phyloP scores from a whole-genome alignment of 1,284 basidiomycete genomes.

The Schizophyllum commune region DNA sequence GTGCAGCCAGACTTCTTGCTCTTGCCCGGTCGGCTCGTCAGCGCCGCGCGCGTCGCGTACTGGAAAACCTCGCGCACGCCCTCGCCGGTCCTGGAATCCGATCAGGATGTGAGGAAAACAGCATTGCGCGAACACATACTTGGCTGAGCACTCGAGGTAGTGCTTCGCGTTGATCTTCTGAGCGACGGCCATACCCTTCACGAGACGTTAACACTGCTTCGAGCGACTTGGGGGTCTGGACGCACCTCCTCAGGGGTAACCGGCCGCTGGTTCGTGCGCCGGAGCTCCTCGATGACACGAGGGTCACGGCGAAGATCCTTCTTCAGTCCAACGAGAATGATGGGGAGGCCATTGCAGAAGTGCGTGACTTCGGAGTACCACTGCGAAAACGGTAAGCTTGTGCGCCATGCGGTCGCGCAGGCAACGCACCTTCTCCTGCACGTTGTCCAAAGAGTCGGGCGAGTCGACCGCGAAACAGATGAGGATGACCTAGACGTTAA shows the following conservation, averaged over 20 bases:
- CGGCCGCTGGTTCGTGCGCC: slow-evolving; percentile 76
- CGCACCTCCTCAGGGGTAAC: slow-evolving; percentile 69
- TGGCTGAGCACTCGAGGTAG: slow-evolving; percentile 89
- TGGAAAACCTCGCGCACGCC: slow-evolving; percentile 93
- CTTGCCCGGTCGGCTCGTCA: slow-evolving; percentile 43
- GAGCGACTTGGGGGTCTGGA: slow-evolving; percentile 8
- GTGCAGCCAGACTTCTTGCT: slow-evolving; percentile 28
- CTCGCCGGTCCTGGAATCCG: slow-evolving; percentile 48
- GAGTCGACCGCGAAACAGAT: slow-evolving; percentile 93
- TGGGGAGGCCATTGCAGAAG: slow-evolving; percentile 82
- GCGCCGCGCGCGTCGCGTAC: slow-evolving; percentile 77
- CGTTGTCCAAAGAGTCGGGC: slow-evolving; percentile 90
- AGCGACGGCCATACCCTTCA: slow-evolving; percentile 77
- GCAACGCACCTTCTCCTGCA: slow-evolving; percentile 81
- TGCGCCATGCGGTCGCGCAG: slow-evolving; percentile 1
- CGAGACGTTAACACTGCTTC: neutral
- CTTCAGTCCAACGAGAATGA: slow-evolving; percentile 92
- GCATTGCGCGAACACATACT: slow-evolving; percentile 16
- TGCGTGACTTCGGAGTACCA: slow-evolving; percentile 95
- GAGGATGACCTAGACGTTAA: slow-evolving; percentile 55
- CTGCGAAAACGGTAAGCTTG: slow-evolving; percentile 28
- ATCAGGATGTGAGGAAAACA: neutral
- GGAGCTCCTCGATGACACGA: slow-evolving; percentile 74
- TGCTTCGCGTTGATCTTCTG: slow-evolving; percentile 85
- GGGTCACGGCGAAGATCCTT: slow-evolving; percentile 80